Evolutionary conservation across 768 basidiomycete genomes (phyloP), one percentile per base, ranked within the genome.

Genomic region (Harrya chromipes): DNA sequence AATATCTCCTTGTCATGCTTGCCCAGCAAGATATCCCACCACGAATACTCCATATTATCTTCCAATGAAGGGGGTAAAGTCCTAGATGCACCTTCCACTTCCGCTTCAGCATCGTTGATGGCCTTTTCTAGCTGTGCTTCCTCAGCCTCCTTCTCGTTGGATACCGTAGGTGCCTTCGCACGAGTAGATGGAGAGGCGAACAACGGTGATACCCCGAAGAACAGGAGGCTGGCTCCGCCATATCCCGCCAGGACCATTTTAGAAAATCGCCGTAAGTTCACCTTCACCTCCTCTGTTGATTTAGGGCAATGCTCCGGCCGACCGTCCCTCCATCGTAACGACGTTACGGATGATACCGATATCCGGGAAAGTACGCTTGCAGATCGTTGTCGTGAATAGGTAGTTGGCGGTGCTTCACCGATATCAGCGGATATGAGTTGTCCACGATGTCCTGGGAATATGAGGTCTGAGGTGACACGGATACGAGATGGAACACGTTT

Each of bases 191-290:
- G 55, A 44, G 63, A 56, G 23, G 68, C 46, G 35, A 67, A 50
- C 16, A 58, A 53, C 9, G 70, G 68, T 1, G 79, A 71, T 8
- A 90, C 76, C 7, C 90, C 90, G 54, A 92, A 92, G 69, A 93
- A 91, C 31, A 90, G 67, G 24, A 91, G 73, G 40, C 82, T 84
- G 1, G 89, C 84, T 2, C 90, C 90, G 13, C 90, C 90, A 57
- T 93, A 92, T 3, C 89, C 87, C 1, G 87, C 90, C 7, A 93
- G 72, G 2, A 87, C 86, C 71, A 93, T 81, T 65, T 90, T 90
- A 13, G 87, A 90, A 34, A 90, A 74, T 11, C 90, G 78, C 21
- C 88, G 80, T n/a, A 92, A 68, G 11, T 85, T 87, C 17, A 76
- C 64, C 60, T 85, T 86, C 48, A 89, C 71, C 41, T 86, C 82